Evolutionary conservation across 352 stramenopile genomes (phyloP), one percentile per base, ranked within the genome.

Genomic region (Phytophthora idaei): DNA sequence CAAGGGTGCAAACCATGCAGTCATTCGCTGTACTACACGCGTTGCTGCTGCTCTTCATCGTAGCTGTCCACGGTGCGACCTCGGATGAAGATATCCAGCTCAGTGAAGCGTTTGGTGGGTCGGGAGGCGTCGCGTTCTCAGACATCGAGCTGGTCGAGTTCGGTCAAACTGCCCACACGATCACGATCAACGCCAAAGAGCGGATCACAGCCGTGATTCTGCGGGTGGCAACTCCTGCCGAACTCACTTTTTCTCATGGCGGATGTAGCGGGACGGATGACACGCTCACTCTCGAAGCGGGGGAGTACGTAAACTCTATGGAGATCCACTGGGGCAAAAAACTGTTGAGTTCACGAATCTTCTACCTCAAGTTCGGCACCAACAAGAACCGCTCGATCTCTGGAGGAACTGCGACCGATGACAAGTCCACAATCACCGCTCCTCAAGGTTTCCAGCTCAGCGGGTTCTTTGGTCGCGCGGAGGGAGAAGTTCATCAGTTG

Each of bases 61-160:
- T 57, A 15, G 2, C 5, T 39, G 52, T 65, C 9, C 31, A 69
- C 10, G 53, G 63, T 27, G 34, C 57, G 12, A 57, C 46, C 27
- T 73, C 42, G 25, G 58, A 77, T 45, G 70, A 77, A 50, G 61
- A 77, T n/a, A 69, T 77, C 37, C 50, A 67, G 37, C 61, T 77
- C 4, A 72, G 65, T 9, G n/a, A 69, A 28, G 47, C 37, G 28
- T 65, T 74, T 15, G 70, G 70, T 36, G 70, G 70, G 14, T 68
- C 51, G 7, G 45, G 55, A 1, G 70, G 66, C n/a, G 54, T 62
- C 25, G 48, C 61, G n/a, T 77, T 77, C 66, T 77, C 70, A 0
- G 70, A 77, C 55, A 64, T 77, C 15, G 28, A 69, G 11, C 28
- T 31, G 29, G 28, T 77, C 21, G 36, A 62, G 52, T 57, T 77